A percentile compares a stretch with the other conserved stretches of the same genome.
Conservation (phyloP, 306 rosid genomes). For the Cajanus cajan region DNA sequence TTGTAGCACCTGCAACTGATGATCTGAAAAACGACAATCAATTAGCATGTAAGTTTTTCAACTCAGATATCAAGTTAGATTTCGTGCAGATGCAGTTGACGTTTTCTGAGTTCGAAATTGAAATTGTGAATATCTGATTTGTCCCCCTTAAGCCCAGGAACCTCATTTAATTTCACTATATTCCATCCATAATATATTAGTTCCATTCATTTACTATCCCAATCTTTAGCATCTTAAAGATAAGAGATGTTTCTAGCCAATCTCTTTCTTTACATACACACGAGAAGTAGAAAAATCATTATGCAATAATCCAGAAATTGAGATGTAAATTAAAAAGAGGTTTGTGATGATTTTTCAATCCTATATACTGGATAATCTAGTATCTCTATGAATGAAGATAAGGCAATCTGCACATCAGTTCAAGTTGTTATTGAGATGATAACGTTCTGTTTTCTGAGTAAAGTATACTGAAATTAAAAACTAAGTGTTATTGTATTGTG, state of each 20-base stretch:
- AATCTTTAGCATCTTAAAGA: background rate
- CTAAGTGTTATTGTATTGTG: background rate
- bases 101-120: background rate
- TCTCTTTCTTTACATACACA: background rate
- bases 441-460: background rate
- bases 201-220: background rate
- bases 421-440: constrained; percentile 14
- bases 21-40: constrained; percentile 82
- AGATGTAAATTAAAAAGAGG: background rate
- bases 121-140: constrained; percentile 8
- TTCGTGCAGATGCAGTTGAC: background rate
- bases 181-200: background rate
- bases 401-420: background rate
- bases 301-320: background rate
- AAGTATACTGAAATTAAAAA: background rate
- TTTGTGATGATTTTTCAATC: background rate
- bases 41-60: constrained; percentile 62
- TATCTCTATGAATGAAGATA: background rate
- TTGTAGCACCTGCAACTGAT: constrained; percentile 86
- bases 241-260: background rate
- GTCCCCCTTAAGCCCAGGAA: background rate
- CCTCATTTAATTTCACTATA: background rate
- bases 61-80: background rate
- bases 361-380: background rate
- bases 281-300: background rate